A percentile compares a stretch with the other conserved stretches of the same genome.
These are phyloP conservation scores for Exophiala viscosa DNA, from an alignment of 2,329 filamentous ascomycete genomes.

Conservation along the genomic window DNA sequence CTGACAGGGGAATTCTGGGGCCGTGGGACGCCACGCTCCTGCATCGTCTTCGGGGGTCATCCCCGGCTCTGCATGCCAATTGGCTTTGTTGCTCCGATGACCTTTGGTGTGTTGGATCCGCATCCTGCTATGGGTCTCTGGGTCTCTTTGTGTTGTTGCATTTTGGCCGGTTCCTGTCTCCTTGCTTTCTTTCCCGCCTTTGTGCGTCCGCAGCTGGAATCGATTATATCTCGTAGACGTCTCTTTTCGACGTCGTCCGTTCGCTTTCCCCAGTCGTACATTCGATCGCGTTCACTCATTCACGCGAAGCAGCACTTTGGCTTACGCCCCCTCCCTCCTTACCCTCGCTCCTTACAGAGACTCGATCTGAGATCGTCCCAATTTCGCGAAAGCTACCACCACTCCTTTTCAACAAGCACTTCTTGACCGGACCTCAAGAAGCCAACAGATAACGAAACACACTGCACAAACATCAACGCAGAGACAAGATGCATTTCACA, in stretches of 20 bases:
- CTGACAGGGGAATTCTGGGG: constrained; percentile 17
- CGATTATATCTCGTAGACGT: constrained; percentile 24
- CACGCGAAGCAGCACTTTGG: constrained; percentile 18
- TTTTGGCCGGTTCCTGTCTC: constrained; percentile 9
- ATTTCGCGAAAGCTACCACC: background rate
- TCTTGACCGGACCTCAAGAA: constrained; percentile 20
- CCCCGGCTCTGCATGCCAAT: constrained; percentile 8
- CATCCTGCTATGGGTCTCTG: constrained; percentile 6
- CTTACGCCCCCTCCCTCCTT: constrained; percentile 11
- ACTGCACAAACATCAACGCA: background rate
- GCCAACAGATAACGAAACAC: constrained; percentile 5
- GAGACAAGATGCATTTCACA: constrained; percentile 25
- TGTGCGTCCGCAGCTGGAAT: constrained; percentile 3
- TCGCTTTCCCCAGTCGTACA: constrained; percentile 18
- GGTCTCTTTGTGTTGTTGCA: constrained; percentile 19
- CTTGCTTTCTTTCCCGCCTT: constrained; percentile 9
- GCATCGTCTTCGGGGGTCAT: constrained; percentile 8
- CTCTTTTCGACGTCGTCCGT: constrained; percentile 20
- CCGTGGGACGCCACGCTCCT: constrained; percentile 13
- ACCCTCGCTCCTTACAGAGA: constrained; percentile 12
- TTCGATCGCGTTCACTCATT: constrained; percentile 27
- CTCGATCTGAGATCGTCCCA: constrained; percentile 27
- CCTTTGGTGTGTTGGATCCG: background rate
- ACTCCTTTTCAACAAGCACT: constrained; percentile 8
- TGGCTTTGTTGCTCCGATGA: constrained; percentile 3